These are phyloP conservation scores for Psilocybe subaeruginosa DNA, from an alignment of 768 basidiomycete genomes.

Conservation along the genomic window DNA sequence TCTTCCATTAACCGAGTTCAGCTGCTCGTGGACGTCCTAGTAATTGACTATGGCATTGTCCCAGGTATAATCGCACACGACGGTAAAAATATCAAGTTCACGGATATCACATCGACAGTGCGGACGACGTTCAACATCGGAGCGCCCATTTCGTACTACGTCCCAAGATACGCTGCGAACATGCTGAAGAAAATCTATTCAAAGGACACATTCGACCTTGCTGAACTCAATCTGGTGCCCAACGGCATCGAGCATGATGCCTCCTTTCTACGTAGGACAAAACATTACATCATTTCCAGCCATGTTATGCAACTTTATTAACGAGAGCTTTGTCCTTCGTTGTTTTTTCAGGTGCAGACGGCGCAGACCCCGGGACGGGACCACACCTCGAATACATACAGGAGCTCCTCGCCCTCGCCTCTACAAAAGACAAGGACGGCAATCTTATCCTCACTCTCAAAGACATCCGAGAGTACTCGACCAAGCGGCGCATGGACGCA, in stretches of 20 bases:
- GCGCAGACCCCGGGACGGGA: background rate
- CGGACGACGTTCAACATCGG: constrained; percentile 68
- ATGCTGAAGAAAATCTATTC: constrained; percentile 56
- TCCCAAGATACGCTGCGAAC: constrained; percentile 57
- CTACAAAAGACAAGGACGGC: constrained; percentile 53
- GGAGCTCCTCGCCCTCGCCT: constrained; percentile 56
- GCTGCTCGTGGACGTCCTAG: too few relatives aligned
- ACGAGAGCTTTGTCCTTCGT: too few relatives aligned
- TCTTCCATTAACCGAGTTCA: too few relatives aligned
- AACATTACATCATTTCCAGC: too few relatives aligned
- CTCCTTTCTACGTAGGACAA: constrained; percentile 54
- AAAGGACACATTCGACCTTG: constrained; percentile 61
- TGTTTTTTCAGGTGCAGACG: background rate
- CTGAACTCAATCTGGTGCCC: constrained; percentile 63
- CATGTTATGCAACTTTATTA: too few relatives aligned
- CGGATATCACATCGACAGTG: constrained; percentile 41
- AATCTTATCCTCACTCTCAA: constrained; percentile 46
- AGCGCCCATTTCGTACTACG: constrained; percentile 63
- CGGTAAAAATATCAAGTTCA: constrained; percentile 68
- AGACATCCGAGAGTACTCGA: constrained; percentile 56
- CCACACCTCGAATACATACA: constrained; percentile 41
- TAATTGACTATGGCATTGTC: background rate
- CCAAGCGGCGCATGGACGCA: constrained; percentile 61
- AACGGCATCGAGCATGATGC: constrained; percentile 75
- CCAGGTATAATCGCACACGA: constrained; percentile 61